phyloP scores from a whole-genome alignment of 805 yeast genomes.

The Metschnikowia similis region DNA sequence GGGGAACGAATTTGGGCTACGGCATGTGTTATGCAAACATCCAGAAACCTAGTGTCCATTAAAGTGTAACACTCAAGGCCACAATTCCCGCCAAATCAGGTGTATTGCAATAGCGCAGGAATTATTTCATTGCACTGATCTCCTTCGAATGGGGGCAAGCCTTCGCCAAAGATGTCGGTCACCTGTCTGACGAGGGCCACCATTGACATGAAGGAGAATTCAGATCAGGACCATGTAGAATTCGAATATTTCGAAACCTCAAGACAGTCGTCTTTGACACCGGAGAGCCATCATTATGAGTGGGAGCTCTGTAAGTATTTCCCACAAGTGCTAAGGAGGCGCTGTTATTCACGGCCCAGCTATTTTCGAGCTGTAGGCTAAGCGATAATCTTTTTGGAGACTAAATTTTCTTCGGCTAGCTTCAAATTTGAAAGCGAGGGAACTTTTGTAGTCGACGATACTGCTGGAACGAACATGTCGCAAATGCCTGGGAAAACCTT shows the following conservation, averaged over 20 bases:
- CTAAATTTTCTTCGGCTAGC: constrained; percentile 42
- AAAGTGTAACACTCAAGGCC: no score
- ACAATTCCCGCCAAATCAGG: no score
- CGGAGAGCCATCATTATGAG: no score
- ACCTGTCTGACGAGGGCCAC: constrained; percentile 33
- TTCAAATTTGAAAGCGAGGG: constrained; percentile 55
- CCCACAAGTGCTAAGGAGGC: constrained; percentile 41
- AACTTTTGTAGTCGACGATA: constrained; percentile 17
- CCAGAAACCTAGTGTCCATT: no score
- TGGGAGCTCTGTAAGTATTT: constrained; percentile 43
- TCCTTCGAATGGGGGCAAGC: constrained; percentile 13
- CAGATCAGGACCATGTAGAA: constrained; percentile 45
- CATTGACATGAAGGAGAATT: constrained; percentile 41
- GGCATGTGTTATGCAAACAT: no score
- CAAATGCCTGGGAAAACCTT: constrained; percentile 36
- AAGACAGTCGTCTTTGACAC: no score
- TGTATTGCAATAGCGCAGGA: no score
- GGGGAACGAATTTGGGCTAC: no score
- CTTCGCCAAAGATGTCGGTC: constrained; percentile 35
- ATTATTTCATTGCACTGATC: no score
- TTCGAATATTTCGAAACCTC: constrained; percentile 39
- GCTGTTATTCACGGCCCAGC: constrained; percentile 73
- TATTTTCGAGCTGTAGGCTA: constrained; percentile 35
- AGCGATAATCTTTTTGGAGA: no score
- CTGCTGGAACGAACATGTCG: constrained; percentile 22